These are phyloP conservation scores for Ogataea parapolymorpha DNA, from an alignment of 805 yeast species.

Conservation along the genomic window DNA sequence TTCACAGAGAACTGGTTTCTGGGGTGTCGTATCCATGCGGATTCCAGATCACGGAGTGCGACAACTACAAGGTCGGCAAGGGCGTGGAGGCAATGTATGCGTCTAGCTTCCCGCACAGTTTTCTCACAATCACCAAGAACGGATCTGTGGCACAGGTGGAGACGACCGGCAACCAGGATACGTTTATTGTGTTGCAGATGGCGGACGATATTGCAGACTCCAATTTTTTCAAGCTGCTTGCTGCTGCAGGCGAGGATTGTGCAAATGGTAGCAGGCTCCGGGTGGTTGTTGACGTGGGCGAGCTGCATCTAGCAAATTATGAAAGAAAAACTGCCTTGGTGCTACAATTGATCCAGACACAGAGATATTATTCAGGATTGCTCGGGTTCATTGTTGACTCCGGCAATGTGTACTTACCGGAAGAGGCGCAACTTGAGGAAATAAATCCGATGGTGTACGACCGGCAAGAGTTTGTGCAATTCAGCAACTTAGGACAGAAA, in stretches of 20 bases:
- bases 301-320: constrained; percentile 7
- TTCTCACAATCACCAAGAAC: constrained; percentile 43
- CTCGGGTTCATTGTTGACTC: constrained; percentile 41
- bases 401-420: constrained; percentile 36
- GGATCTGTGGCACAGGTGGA: constrained; percentile 50
- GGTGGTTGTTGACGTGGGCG: constrained; percentile 28
- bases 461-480: constrained; percentile 15
- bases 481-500: constrained; percentile 23
- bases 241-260: constrained; percentile 1
- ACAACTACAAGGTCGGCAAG: constrained; percentile 30
- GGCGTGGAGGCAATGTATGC: constrained; percentile 47
- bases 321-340: constrained; percentile 4
- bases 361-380: constrained; percentile 20
- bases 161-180: constrained; percentile 48
- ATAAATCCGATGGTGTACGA: constrained; percentile 14
- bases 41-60: constrained; percentile 27
- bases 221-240: not conserved
- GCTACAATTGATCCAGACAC: constrained; percentile 17
- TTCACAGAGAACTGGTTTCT: constrained; percentile 49
- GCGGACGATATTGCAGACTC: not conserved
- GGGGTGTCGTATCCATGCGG: constrained; percentile 51
- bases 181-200: constrained; percentile 39
- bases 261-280: constrained; percentile 19
- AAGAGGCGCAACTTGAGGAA: constrained; percentile 13
- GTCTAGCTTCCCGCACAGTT: constrained; percentile 43